Evolutionary conservation across 1,284 basidiomycete species (phyloP).

Genomic region (Boletus smithii): DNA sequence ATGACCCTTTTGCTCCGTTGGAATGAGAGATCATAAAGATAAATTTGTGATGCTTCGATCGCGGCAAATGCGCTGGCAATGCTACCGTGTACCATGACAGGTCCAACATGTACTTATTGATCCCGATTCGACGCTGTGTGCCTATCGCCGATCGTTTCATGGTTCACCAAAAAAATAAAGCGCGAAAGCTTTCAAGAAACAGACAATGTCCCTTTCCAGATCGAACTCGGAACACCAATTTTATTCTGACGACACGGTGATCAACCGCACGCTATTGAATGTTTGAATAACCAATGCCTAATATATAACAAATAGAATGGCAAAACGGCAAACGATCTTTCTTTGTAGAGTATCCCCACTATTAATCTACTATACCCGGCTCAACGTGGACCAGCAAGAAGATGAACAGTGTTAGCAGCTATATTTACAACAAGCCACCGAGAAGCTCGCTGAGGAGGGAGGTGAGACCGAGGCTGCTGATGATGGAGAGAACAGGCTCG

Average conservation of each 20-base stretch:
- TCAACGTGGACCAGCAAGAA: background rate
- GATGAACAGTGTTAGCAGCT: background rate
- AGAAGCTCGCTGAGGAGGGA: conserved; percentile 5
- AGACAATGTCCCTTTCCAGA: no score
- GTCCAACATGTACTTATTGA: no score
- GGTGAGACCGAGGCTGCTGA: conserved; percentile 10
- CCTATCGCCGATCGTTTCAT: background rate
- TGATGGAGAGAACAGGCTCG: conserved; percentile 10
- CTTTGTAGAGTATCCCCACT: background rate
- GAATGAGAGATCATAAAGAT: no score
- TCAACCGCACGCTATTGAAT: no score
- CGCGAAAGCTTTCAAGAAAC: background rate
- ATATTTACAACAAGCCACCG: conserved; percentile 6
- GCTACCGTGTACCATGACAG: no score
- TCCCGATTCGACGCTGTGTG: background rate
- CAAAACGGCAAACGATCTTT: background rate
- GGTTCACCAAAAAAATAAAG: background rate
- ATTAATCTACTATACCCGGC: background rate
- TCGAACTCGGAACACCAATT: background rate
- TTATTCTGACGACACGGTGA: no score
- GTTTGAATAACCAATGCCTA: no score
- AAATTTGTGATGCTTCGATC: no score
- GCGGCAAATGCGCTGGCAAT: no score
- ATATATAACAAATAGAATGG: background rate
- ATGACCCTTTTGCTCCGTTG: no score